Base-by-base conservation (phyloP, 768 basidiomycete genomes). In the Gloeostereum incarnatum region DNA sequence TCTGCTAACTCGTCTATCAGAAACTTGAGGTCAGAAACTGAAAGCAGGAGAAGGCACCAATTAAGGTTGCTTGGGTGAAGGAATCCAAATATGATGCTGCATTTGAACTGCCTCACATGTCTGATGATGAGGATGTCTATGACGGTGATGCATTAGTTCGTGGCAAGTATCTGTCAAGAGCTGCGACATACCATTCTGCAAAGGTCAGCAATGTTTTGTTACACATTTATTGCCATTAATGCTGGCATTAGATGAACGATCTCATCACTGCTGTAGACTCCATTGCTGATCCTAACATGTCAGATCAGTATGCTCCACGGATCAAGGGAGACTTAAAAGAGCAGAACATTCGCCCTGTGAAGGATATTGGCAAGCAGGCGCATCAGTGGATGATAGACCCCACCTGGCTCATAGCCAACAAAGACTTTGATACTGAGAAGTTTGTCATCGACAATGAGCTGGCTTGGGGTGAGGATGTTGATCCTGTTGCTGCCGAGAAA, bases 371-470 rank as follows among this genome's bases (percentile, higher is more conserved):
- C 5, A 38, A 33, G n/a, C 14, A 38, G n/a, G 49, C 40, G 13
- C 39, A 39, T 5, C 32, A 40, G 8, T 56, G 52, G 52, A 56
- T 54, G 54, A 35, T 56, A 14, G 24, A 43, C 19, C n/a, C 26
- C 1, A 46, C 40, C 5, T 54, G 48, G 49, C 44, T 52, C 8
- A 35, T 33, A 6, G 39, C 40, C 6, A 45, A 55, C 32, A 16
- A 26, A 16, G 22, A 35, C 11, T 50, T 26, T 14, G 45, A 50
- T 33, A 16, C 16, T 2, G 30, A 38, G 22, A 37, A 9, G 10
- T 11, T 20, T 2, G 40, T 52, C 32, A 41, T 34, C 6, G 38
- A 45, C 17, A 52, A 31, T 42, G 51, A 50, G 5, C 38, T 16
- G 21, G 34, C 36, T 20, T 49, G 45, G 51, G 48, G 48, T 23